phyloP scores from a whole-genome alignment of 495 filamentous ascomycete species.

The Penicillium tannophilum region DNA sequence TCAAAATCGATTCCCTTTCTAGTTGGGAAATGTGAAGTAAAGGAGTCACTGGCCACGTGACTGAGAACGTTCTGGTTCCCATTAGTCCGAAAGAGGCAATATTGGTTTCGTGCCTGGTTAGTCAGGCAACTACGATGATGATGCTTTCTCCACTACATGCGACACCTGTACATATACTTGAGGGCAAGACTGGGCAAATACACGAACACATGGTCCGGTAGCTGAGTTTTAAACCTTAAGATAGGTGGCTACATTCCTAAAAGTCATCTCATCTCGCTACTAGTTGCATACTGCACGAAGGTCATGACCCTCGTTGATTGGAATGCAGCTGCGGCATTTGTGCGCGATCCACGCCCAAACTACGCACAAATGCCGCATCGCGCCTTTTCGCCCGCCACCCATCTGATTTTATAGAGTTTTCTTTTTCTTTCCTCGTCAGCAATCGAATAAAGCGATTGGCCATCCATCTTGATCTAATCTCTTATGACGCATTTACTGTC shows the following conservation, averaged over 20 bases:
- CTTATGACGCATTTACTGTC: conserved; percentile 14
- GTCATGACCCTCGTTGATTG: conserved; percentile 17
- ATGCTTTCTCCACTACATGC: no score
- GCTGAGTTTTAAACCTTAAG: background rate
- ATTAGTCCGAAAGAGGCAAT: background rate
- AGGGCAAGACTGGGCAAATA: background rate
- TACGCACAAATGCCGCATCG: conserved; percentile 46
- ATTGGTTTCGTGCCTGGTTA: background rate
- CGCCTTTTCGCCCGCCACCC: conserved; percentile 13
- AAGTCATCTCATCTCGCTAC: background rate
- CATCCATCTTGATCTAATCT: conserved; percentile 2
- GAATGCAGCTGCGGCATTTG: conserved; percentile 45
- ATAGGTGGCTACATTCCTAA: conserved; percentile 8
- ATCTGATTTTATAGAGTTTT: conserved; percentile 10
- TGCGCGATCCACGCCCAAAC: conserved; percentile 36
- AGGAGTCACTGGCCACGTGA: background rate
- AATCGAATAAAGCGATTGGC: conserved; percentile 3
- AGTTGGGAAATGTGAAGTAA: background rate
- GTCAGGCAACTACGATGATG: background rate
- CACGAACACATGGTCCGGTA: background rate
- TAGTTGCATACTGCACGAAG: conserved; percentile 20
- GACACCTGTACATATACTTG: background rate
- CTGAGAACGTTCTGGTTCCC: no score
- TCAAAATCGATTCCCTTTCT: background rate
- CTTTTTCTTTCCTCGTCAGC: conserved; percentile 24